Percentiles rank a stretch among this genome's conserved stretches.
These are phyloP conservation scores for Macrolepiota albuminosa DNA, from an alignment of 768 basidiomycete genomes.

Conservation along the genomic window DNA sequence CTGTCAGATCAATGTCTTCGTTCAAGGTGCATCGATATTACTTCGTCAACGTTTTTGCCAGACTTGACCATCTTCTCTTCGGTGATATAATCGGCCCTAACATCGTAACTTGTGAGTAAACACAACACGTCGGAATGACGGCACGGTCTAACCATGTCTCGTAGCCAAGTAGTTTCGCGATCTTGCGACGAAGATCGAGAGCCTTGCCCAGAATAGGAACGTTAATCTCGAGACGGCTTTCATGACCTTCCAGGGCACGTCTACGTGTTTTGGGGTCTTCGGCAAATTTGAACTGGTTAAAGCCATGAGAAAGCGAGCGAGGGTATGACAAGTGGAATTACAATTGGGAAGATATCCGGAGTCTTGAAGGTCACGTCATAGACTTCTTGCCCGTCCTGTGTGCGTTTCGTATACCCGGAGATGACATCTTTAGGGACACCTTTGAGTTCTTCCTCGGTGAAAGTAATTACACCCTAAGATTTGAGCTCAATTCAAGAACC, in stretches of 20 bases:
- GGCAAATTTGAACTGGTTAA: slow-evolving; percentile 71
- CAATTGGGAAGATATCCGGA: slow-evolving; percentile 76
- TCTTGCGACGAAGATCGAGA: slow-evolving; percentile 64
- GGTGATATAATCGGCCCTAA: slow-evolving; percentile 73
- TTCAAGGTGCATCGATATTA: slow-evolving; percentile 16
- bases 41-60: slow-evolving; percentile 54
- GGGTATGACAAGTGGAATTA: slow-evolving; percentile 25
- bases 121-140: background rate
- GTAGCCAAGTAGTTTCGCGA: slow-evolving; percentile 66
- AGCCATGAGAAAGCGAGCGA: background rate
- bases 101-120: background rate
- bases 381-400: slow-evolving; percentile 50
- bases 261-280: slow-evolving; percentile 64
- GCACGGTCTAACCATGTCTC: slow-evolving; percentile 48
- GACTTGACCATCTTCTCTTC: slow-evolving; percentile 86
- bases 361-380: slow-evolving; percentile 80
- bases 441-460: slow-evolving; percentile 69
- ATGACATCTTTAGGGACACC: slow-evolving; percentile 79
- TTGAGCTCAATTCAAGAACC: background rate
- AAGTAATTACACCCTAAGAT: slow-evolving; percentile 51
- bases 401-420: slow-evolving; percentile 68
- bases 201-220: slow-evolving; percentile 65
- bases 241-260: slow-evolving; percentile 60
- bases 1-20: slow-evolving; percentile 4
- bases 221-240: slow-evolving; percentile 65